phyloP scores from a whole-genome alignment of 2,329 filamentous ascomycete genomes.

The Penicillium sp. region DNA sequence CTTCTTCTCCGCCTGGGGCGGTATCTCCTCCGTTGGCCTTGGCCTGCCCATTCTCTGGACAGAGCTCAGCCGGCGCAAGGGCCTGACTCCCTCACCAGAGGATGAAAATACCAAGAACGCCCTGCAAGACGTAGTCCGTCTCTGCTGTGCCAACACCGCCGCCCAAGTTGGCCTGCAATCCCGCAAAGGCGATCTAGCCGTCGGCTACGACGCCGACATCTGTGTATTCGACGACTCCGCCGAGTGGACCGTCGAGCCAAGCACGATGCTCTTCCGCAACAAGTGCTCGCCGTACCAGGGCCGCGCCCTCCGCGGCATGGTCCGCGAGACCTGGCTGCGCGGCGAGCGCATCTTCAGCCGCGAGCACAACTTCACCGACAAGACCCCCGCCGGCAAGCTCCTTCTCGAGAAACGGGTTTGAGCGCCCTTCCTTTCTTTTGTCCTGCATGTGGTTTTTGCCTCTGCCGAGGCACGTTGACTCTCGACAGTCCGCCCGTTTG shows the following conservation, averaged over 20 bases:
- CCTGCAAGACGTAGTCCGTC: slow-evolving; percentile 72
- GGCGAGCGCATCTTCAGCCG: slow-evolving; percentile 68
- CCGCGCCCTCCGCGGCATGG: slow-evolving; percentile 67
- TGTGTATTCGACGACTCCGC: slow-evolving; percentile 86
- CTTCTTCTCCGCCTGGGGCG: slow-evolving; percentile 95
- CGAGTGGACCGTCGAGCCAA: slow-evolving; percentile 65
- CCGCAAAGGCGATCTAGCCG: slow-evolving; percentile 71
- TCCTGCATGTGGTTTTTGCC: slow-evolving; percentile 8
- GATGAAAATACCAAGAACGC: slow-evolving; percentile 45
- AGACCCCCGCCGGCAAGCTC: slow-evolving; percentile 34
- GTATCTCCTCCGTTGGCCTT: slow-evolving; percentile 87
- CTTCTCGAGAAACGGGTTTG: slow-evolving; percentile 38
- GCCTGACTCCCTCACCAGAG: slow-evolving; percentile 37
- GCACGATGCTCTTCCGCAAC: slow-evolving; percentile 91
- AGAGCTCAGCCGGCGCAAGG: slow-evolving; percentile 58
- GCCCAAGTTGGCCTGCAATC: slow-evolving; percentile 77
- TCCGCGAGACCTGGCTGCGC: slow-evolving; percentile 78
- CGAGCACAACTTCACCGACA: slow-evolving; percentile 44
- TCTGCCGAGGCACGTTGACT: slow-evolving; percentile 10
- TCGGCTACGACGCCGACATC: slow-evolving; percentile 82
- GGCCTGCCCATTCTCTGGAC: slow-evolving; percentile 89
- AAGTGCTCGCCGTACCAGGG: slow-evolving; percentile 88
- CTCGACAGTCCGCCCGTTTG: slow-evolving; percentile 7
- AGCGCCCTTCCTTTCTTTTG: slow-evolving; percentile 10
- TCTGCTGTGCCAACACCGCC: slow-evolving; percentile 83